Conservation (phyloP, 495 filamentous ascomycete genomes). For the Podospora bellae-mahoneyi region DNA sequence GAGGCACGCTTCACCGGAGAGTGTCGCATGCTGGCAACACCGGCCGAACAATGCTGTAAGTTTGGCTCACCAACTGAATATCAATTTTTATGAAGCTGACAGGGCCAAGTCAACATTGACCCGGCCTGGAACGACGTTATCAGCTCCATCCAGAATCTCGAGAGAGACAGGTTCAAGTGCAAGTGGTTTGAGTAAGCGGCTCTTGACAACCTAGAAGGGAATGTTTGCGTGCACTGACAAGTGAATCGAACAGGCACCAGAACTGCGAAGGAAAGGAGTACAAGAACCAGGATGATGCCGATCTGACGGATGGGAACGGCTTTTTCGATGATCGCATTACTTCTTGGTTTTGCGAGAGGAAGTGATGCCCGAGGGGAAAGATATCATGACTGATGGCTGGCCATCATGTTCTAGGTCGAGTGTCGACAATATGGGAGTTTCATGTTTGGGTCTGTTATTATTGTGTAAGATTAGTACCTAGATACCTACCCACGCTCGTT, state of each 20-base stretch:
- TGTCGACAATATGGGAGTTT: too few relatives aligned
- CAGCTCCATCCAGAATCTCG: neutral
- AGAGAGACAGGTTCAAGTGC: neutral
- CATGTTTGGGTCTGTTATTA: too few relatives aligned
- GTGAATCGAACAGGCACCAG: neutral
- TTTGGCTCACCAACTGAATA: neutral
- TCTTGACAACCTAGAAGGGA: neutral
- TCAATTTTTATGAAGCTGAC: neutral
- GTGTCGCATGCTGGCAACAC: neutral
- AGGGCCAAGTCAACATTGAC: neutral
- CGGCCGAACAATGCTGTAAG: neutral
- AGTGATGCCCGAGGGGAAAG: too few relatives aligned
- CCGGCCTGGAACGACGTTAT: neutral
- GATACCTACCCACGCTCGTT: too few relatives aligned
- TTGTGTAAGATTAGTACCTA: too few relatives aligned
- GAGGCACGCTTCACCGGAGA: neutral
- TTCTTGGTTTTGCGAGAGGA: neutral
- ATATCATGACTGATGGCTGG: too few relatives aligned
- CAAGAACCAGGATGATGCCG: constrained; percentile 5
- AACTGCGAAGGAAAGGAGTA: neutral
- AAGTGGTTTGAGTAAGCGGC: neutral
- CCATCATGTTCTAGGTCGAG: too few relatives aligned
- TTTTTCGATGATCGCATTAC: neutral
- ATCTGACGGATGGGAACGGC: neutral
- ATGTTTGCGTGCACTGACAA: neutral